A percentile compares a stretch with the other conserved stretches of the same genome.
phyloP scores from a whole-genome alignment of 495 filamentous ascomycete genomes.

The Amphirosellinia nigrospora region DNA sequence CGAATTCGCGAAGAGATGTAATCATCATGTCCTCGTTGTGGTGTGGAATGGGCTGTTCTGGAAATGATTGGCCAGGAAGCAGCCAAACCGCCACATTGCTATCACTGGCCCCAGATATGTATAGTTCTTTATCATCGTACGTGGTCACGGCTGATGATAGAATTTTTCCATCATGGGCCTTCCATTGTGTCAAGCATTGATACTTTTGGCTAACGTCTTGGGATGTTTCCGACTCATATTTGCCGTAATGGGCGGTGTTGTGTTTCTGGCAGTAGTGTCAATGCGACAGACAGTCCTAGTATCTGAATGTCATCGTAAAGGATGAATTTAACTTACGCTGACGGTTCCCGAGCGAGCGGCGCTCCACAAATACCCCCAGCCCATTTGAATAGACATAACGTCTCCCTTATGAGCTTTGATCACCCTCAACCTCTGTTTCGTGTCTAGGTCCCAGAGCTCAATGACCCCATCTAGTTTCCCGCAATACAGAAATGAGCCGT shows the following conservation, averaged over 20 bases:
- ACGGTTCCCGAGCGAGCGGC: conserved; percentile 80
- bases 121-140: conserved; percentile 71
- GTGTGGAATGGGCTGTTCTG: conserved; percentile 41
- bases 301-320: background rate
- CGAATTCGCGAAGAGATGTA: conserved; percentile 79
- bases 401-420: conserved; percentile 82
- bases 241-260: conserved; percentile 61
- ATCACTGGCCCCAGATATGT: conserved; percentile 95
- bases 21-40: conserved; percentile 72
- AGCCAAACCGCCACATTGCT: conserved; percentile 89
- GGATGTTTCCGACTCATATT: conserved; percentile 48
- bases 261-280: conserved; percentile 52
- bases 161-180: conserved; percentile 84
- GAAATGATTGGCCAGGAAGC: conserved; percentile 61
- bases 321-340: conserved; percentile 61
- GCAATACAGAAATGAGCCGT: conserved; percentile 88
- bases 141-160: conserved; percentile 81
- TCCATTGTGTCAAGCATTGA: conserved; percentile 80
- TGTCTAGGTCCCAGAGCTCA: conserved; percentile 97
- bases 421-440: conserved; percentile 83
- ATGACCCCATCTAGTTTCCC: conserved; percentile 89
- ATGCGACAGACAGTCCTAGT: background rate
- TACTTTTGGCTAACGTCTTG: conserved; percentile 89
- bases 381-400: conserved; percentile 83
- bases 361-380: conserved; percentile 82